Conservation (phyloP, 192 early-diverging fungal species). For the Paraglomus occultum region DNA sequence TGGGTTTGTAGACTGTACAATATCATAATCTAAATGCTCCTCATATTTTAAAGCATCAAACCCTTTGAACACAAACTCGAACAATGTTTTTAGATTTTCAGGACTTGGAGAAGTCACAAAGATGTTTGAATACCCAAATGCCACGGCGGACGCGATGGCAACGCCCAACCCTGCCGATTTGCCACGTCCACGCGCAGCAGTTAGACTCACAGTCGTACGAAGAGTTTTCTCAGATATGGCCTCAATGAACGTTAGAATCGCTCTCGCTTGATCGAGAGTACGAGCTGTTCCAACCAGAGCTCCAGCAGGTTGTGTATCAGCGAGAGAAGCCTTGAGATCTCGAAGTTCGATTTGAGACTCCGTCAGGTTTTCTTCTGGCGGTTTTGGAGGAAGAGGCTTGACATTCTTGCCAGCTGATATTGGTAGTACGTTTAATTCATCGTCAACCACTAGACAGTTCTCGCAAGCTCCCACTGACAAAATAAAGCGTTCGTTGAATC, state of each 20-base stretch:
- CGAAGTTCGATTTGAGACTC: constrained; percentile 64
- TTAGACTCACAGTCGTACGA: constrained; percentile 87
- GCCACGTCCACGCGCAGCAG: constrained; percentile 94
- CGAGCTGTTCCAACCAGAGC: constrained; percentile 73
- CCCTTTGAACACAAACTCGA: constrained; percentile 97
- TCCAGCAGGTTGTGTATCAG: constrained; percentile 89
- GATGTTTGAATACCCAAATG: constrained; percentile 98
- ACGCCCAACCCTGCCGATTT: constrained; percentile 97
- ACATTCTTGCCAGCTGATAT: constrained; percentile 91
- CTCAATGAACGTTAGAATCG: constrained; percentile 95
- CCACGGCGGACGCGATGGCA: constrained; percentile 91
- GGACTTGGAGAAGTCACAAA: constrained; percentile 97
- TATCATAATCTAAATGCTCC: constrained; percentile 98
- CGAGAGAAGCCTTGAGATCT: constrained; percentile 82
- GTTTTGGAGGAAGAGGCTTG: constrained; percentile 74
- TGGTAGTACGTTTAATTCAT: constrained; percentile 97
- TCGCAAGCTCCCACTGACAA: constrained; percentile 87
- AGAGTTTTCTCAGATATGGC: constrained; percentile 93
- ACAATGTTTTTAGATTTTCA: constrained; percentile 97
- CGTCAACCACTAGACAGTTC: constrained; percentile 92
- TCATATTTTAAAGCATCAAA: constrained; percentile 98
- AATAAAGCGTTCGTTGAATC: constrained; percentile 98
- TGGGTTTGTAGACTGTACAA: constrained; percentile 96
- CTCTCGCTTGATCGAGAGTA: constrained; percentile 96
- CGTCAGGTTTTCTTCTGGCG: constrained; percentile 45